phyloP scores from a whole-genome alignment of 495 filamentous ascomycete genomes.

The Xylaria palmicola region DNA sequence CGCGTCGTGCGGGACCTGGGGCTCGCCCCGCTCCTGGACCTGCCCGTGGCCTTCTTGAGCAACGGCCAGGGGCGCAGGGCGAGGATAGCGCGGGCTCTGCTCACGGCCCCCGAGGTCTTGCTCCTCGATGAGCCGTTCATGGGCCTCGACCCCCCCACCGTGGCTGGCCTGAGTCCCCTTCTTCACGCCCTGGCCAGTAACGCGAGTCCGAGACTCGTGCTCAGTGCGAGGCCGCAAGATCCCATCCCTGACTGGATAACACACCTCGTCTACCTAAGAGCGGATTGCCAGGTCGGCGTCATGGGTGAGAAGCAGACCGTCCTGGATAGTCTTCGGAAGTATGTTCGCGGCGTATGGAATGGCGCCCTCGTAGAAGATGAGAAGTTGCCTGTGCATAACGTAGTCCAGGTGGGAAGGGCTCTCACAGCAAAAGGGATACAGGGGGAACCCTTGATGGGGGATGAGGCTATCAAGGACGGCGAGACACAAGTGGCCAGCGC shows the following conservation, averaged over 20 bases:
- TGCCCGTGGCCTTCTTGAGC: conserved; percentile 84
- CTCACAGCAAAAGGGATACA: conserved; percentile 47
- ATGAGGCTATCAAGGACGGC: conserved; percentile 14
- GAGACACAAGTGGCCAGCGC: background rate
- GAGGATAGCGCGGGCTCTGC: conserved; percentile 79
- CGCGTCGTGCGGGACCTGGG: conserved; percentile 65
- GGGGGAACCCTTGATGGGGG: conserved; percentile 34
- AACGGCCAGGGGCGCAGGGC: conserved; percentile 90
- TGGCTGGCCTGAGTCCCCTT: conserved; percentile 64
- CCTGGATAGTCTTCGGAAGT: conserved; percentile 42
- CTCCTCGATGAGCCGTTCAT: conserved; percentile 96
- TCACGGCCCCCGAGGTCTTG: conserved; percentile 75
- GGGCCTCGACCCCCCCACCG: conserved; percentile 85
- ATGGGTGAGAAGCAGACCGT: conserved; percentile 58
- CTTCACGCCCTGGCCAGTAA: conserved; percentile 63
- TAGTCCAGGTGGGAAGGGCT: conserved; percentile 51
- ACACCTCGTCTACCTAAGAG: conserved; percentile 67
- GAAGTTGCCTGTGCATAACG: conserved; percentile 40
- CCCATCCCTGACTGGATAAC: conserved; percentile 86
- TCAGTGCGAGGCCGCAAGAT: conserved; percentile 82
- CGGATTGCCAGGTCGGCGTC: conserved; percentile 55
- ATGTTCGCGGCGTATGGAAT: conserved; percentile 41
- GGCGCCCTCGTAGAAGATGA: conserved; percentile 34
- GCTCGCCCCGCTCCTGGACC: conserved; percentile 62
- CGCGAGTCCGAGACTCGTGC: conserved; percentile 65